These are phyloP conservation scores for Nitzschia sp. DNA, from an alignment of 108 stramenopile genomes.

Conservation along the genomic window DNA sequence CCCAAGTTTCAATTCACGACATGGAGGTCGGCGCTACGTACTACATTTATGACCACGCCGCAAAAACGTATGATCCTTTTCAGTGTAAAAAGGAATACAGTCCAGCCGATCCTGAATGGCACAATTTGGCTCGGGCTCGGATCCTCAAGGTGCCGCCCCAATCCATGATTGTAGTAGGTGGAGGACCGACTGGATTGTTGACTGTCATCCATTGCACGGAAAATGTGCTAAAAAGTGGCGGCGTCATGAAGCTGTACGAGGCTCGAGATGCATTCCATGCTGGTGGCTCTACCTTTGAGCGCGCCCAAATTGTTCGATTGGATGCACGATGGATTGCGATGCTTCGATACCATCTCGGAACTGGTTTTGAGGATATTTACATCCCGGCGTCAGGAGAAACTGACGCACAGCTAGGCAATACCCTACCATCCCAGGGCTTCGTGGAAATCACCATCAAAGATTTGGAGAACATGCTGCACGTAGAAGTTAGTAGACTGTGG, in stretches of 20 bases:
- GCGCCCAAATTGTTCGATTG: conserved; percentile 38
- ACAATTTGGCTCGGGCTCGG: conserved; percentile 15
- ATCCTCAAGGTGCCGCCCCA: conserved; percentile 39
- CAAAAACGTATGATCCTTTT: conserved; percentile 29
- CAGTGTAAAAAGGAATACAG: conserved; percentile 16
- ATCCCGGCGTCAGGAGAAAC: conserved; percentile 40
- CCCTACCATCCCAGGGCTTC: conserved; percentile 35
- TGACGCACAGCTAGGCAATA: conserved; percentile 42
- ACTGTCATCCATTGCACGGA: conserved; percentile 39
- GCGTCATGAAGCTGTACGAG: conserved; percentile 38
- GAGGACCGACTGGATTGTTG: conserved; percentile 39
- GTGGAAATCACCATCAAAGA: conserved; percentile 48
- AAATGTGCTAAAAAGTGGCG: conserved; percentile 34
- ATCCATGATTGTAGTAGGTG: conserved; percentile 31
- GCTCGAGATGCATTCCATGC: conserved; percentile 25
- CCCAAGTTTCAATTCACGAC: conserved; percentile 18
- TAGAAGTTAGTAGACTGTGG: conserved; percentile 39
- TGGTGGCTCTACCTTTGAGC: conserved; percentile 35
- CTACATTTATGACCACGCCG: conserved; percentile 15
- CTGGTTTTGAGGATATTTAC: conserved; percentile 40
- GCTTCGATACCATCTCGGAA: conserved; percentile 40
- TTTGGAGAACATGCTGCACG: conserved; percentile 43
- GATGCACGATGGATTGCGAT: conserved; percentile 48
- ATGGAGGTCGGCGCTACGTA: conserved; percentile 34
- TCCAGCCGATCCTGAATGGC: conserved; percentile 37